A percentile compares a stretch with the other conserved stretches of the same genome.
Conservation (phyloP, 2,329 filamentous ascomycete genomes). For the Pyricularia sp. region DNA sequence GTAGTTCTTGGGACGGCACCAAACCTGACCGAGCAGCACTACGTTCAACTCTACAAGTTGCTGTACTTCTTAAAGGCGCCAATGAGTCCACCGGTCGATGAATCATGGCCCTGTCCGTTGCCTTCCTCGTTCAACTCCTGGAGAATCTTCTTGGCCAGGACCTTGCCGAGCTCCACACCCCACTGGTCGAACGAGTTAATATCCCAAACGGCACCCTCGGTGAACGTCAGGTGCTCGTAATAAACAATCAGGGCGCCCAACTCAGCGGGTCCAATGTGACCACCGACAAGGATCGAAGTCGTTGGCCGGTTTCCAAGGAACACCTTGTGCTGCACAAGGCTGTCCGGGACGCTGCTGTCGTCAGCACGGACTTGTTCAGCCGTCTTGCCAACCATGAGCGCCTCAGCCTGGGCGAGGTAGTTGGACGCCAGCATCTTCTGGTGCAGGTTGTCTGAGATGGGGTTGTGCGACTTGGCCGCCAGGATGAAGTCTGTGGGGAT, state of each 20-base stretch:
- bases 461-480: conserved; percentile 94
- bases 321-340: conserved; percentile 94
- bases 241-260: conserved; percentile 94
- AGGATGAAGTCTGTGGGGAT: conserved; percentile 98
- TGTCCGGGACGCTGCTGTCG: conserved; percentile 58
- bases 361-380: conserved; percentile 62
- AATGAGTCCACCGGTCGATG: conserved; percentile 81
- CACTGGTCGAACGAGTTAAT: conserved; percentile 99
- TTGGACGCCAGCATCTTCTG: conserved; percentile 94
- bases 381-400: conserved; percentile 85
- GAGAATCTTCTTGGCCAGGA: conserved; percentile 85
- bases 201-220: conserved; percentile 96
- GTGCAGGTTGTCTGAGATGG: conserved; percentile 82
- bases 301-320: conserved; percentile 97
- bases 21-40: not conserved
- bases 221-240: conserved; percentile 98
- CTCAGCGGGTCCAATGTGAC: conserved; percentile 88
- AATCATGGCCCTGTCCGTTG: conserved; percentile 66
- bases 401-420: conserved; percentile 84
- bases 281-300: conserved; percentile 81
- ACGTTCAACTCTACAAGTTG: conserved; percentile 28
- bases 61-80: conserved; percentile 79
- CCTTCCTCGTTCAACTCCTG: conserved; percentile 74
- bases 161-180: conserved; percentile 98
- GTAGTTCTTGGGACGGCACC: not conserved